A percentile compares a stretch with the other conserved stretches of the same genome.
phyloP scores from a whole-genome alignment of 192 early-diverging fungal genomes.

The Coemansia sp. region DNA sequence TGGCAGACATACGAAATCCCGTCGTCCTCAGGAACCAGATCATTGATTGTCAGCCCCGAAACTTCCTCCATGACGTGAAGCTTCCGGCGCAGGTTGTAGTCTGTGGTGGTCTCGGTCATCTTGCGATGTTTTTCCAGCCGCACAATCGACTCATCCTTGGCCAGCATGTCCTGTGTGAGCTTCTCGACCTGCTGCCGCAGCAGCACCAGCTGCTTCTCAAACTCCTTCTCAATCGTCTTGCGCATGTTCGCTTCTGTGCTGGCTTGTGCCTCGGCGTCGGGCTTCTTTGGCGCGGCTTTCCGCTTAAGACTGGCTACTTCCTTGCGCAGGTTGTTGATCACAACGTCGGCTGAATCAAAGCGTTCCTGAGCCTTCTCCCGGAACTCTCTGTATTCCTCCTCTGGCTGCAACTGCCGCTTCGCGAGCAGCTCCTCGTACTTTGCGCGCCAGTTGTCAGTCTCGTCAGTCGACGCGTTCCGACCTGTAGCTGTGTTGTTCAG shows the following conservation, averaged over 20 bases:
- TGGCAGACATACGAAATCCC: constrained; percentile 47
- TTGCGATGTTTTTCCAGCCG: constrained; percentile 44
- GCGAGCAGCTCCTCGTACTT: constrained; percentile 47
- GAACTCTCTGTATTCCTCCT: constrained; percentile 36
- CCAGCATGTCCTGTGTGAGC: constrained; percentile 40
- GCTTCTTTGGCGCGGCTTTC: constrained; percentile 3
- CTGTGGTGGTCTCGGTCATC: constrained; percentile 42
- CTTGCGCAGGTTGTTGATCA: constrained; percentile 36
- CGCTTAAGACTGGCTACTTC: constrained; percentile 29
- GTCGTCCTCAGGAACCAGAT: constrained; percentile 45
- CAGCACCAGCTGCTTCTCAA: constrained; percentile 34
- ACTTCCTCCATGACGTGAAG: constrained; percentile 41
- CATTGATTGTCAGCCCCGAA: constrained; percentile 35
- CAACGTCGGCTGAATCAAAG: constrained; percentile 34
- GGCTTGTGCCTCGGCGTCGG: background rate
- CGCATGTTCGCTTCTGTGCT: constrained; percentile 8
- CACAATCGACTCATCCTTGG: constrained; percentile 42
- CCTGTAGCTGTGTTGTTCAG: background rate
- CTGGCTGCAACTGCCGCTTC: constrained; percentile 40
- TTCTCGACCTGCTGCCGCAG: constrained; percentile 36
- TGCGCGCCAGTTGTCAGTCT: constrained; percentile 35
- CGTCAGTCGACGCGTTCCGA: constrained; percentile 1
- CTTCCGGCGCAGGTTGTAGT: constrained; percentile 51
- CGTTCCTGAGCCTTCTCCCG: constrained; percentile 32
- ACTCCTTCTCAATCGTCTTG: constrained; percentile 26